Base-by-base conservation (phyloP, 495 filamentous ascomycete genomes). In the Clohesyomyces aquaticus region DNA sequence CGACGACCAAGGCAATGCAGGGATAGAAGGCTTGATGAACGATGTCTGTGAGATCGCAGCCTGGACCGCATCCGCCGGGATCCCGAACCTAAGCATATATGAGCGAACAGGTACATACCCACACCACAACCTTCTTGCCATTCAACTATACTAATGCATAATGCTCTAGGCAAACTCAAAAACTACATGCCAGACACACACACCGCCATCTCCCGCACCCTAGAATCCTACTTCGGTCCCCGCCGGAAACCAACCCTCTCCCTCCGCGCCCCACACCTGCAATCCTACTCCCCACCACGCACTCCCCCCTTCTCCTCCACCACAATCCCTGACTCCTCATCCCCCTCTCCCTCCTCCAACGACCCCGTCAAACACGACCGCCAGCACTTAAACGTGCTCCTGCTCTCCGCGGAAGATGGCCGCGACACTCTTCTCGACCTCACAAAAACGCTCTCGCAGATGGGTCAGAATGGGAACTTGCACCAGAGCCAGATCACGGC, bases 381-480 rank as follows among this genome's bases (percentile, higher is more conserved):
- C 11, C 72, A 71, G n/a, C 83, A 88, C 55, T 75, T 98, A 3
- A 87, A 85, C 4, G 77, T 96, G n/a, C 80, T 96, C n/a, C 85
- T 98, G 27, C 80, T 98, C 42, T 93, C 90, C 28, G 84, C 88
- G 22, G 88, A 91, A 38, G 94, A 98, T 71, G 93, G 93, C 29
- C 87, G 92, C 38, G 89, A 95, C 70, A 96, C 93, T 10, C 81
- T 98, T 56, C 92, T 97, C 10, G 94, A 98, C 75, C 82, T 98
- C 25, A 98, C 95, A 45, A 95, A 93, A 71, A 97, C 95, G 2
- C 80, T 98, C 9, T 84, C 93, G 4, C 91, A 96, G 68, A 96
- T 98, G 93, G 85, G 90, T 3, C 94, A 98, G 77, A 86, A 88
- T 59, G 86, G 87, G 52, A 96, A 96, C 74, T 76, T 98, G 21